Evolutionary conservation across 352 stramenopile species (phyloP), one percentile per base, ranked within the genome.

Genomic region (Globisporangium cylindrosporum): DNA sequence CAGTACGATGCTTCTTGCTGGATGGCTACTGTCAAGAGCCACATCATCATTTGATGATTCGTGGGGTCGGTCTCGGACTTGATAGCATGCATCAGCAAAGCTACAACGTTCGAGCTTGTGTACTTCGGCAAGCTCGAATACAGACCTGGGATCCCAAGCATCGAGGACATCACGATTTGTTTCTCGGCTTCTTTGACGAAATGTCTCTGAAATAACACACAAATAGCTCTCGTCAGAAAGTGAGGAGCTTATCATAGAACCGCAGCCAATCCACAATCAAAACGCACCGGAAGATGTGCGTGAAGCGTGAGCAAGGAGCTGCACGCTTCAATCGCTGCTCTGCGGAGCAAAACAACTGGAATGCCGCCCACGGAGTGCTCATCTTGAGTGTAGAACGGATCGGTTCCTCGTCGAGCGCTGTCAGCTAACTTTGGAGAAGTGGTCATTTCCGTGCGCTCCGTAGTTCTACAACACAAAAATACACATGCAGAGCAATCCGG

Each of bases 31-130:
- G 85, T 92, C 58, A 96, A 75, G 59, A 93, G 79, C 88, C 88
- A 96, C 71, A 96, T 89, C 59, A 91, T 90, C 88, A 96, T 94
- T 63, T 96, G 88, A 71, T 94, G 86, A 69, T 96, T 96, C 14
- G 88, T 94, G 5, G 88, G 86, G 55, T 96, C 88, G 36, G 64
- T 82, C 66, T 96, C 88, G 0, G 75, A 85, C 61, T 96, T 96
- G 56, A 94, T 85, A 15, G 84, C 85, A 59, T 88, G 92, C 75
- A 92, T 91, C 18, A 96, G 68, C 9, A 96, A 66, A 24, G 82
- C 86, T 15, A 96, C 86, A 36, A 96, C 85, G 59, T 96, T 93
- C 15, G 88, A 94, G 72, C 82, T 94, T 15, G 85, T 92, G 58
- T 93, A 89, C 63, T 93, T 94, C 0, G 88, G 88, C 58, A 96